Evolutionary conservation across 1,284 basidiomycete genomes (phyloP), one percentile per base, ranked within the genome.

Genomic region (Papiliotrema laurentii): DNA sequence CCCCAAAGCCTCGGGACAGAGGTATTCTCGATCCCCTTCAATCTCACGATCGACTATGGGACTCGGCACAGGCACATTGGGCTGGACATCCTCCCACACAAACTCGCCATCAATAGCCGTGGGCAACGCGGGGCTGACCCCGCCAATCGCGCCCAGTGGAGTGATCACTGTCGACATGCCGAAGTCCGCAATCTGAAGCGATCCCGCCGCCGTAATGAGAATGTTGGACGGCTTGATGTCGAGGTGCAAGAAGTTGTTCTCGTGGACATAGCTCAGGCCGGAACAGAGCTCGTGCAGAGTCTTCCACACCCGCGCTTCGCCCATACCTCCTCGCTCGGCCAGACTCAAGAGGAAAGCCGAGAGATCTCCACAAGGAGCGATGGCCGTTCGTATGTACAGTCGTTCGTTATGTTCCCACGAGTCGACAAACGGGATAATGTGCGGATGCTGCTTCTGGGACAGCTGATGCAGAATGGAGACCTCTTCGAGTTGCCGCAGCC

Each of bases 181-280:
- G 78, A 97, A 97, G 73, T 98, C 96, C 11, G 91, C 91, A 63
- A 98, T 90, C 76, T 91, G 92, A 75, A 98, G 86, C 21, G 86
- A 82, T 1, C 94, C 96, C 46, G 85, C 81, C 19, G 79, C 79
- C 4, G 89, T 91, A 60, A 98, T 80, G 67, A 98, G 90, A 44
- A 98, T 84, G 69, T 98, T 98, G 47, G 89, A 90, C 7, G 94
- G 94, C 77, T 97, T 98, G 56, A 98, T 76, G 75, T 98, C 94
- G 49, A 98, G 81, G 75, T 98, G 94, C 41, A 97, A 85, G 47
- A 97, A 84, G 50, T 85, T 84, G 37, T 84, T 80, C 54, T 81
- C 78, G 73, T 98, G 96, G 54, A 98, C 87, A 74, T 92, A 91
- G 50, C 78, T 78, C 50, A 97, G 78, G 53, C 91, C 89, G 80